Base-by-base conservation (phyloP, 352 stramenopile species). In the Pythium coloratum region DNA sequence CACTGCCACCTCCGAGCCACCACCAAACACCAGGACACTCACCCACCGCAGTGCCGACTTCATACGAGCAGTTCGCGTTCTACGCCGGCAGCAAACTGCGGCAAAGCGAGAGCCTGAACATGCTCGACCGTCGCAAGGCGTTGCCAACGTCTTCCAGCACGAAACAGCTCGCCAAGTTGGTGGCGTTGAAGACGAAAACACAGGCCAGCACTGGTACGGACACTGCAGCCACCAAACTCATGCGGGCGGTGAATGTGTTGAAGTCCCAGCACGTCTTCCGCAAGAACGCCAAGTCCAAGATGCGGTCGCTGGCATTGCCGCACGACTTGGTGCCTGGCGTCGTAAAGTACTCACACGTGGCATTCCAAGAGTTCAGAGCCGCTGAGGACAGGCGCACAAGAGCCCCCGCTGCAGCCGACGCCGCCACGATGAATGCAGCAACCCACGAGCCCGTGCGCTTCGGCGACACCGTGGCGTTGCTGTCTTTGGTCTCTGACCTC, bases 401-500 rank as follows among this genome's bases (percentile, higher is more conserved):
- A 24, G 24, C 49, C 1, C 49, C 24, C 16, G 33, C 3, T 44
- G 62, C 40, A 36, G 59, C 70, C 16, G 71, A 73, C 1, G 55
- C 80, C 0, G 64, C 82, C 13, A 69, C 77, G 18, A 70, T 80
- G 26, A 91, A 91, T 65, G 76, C 77, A n/a, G 62, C 69, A 8
- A 76, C 62, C 26, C 80, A 76, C 51, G 76, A 69, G 32, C 81
- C 83, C 0, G 73, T 90, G 18, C 77, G 77, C 65, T 91, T 81
- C 57, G 83, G 83, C 13, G 83, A 91, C 55, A 67, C 78, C 40
- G 76, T 91, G 54, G 89, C 81, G 53, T 64, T 91, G 26, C 66
- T 91, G 26, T 90, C 81, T 14, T 57, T 70, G 9, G 58, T 59
- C 16, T 78, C 72, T 14, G 54, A 88, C 26, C 58, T 89, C 9